These are phyloP conservation scores for Cercophora samala DNA, from an alignment of 495 filamentous ascomycete genomes.

Conservation along the genomic window DNA sequence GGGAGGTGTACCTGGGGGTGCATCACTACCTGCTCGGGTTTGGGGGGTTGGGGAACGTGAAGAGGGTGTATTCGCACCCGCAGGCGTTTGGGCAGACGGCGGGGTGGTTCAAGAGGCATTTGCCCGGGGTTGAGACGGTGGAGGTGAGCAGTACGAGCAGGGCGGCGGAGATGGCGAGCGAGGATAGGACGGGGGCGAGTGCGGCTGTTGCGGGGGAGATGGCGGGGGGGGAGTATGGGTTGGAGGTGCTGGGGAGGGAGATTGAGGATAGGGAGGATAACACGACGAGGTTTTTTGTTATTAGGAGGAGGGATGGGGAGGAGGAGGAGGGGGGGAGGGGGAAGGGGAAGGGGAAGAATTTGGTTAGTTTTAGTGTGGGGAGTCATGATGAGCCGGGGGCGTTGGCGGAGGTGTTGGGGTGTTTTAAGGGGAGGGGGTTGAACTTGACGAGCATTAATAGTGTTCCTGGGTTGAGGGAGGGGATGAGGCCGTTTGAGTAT, in stretches of 20 bases:
- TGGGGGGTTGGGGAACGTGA: constrained; percentile 45
- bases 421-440: constrained; percentile 66
- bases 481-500: constrained; percentile 73
- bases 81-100: constrained; percentile 93
- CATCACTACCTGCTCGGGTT: constrained; percentile 75
- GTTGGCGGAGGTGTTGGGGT: constrained; percentile 72
- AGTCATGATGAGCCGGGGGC: constrained; percentile 69
- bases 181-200: constrained; percentile 53
- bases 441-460: constrained; percentile 91
- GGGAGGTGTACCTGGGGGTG: constrained; percentile 78
- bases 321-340: constrained; percentile 14
- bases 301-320: constrained; percentile 32
- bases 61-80: constrained; percentile 78
- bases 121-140: constrained; percentile 68
- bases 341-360: constrained; percentile 54
- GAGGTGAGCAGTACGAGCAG: constrained; percentile 85
- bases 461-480: constrained; percentile 65
- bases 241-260: constrained; percentile 65
- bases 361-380: constrained; percentile 77
- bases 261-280: constrained; percentile 87
- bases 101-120: constrained; percentile 61
- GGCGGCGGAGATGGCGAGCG: constrained; percentile 71
- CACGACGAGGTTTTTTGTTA: constrained; percentile 80
- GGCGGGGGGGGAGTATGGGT: constrained; percentile 63
- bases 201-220: constrained; percentile 75